Base-by-base conservation (phyloP, 2,329 filamentous ascomycete species). In the Penicillium brasilianum region DNA sequence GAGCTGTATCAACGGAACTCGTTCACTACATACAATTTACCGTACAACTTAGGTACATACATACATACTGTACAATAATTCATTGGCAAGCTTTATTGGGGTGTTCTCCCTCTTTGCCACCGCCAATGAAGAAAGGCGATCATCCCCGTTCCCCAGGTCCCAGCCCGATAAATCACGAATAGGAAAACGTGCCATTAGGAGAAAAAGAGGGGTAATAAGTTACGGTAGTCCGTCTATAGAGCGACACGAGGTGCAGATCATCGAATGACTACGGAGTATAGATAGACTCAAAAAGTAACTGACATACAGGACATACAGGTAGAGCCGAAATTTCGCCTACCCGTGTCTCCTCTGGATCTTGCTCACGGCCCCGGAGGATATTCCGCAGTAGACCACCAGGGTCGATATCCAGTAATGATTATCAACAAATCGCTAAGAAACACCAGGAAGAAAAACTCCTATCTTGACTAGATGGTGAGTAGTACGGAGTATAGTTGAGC, bases 341-440 rank as follows among this genome's bases (percentile, higher is more conserved):
- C 18, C 61, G 57, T 64, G 60, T 58, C 36, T 55, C 28, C n/a
- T 50, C 34, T 68, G 55, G 64, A 67, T 63, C 66, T 66, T 56
- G 55, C 62, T 60, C 68, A 68, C 60, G 66, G 61, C 56, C 22
- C 50, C 61, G 58, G 58, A 48, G 58, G 48, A 44, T 43, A 60
- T 66, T 62, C 64, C 62, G 58, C 63, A 52, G 65, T 64, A 61
- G 67, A 69, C 67, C 67, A 22, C 57, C 62, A 59, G 66, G 51
- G 58, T 62, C 64, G 66, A 69, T 69, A 59, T 57, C 62, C 54
- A 68, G 59, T 57, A 13, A 43, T 9, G 3, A 43, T 43, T 43
- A 43, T 11, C 11, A 22, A 43, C 20, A 18, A 43, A 5, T 25
- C 44, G 60, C 25, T 58, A 48, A 4, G n/a, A n/a, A 28, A 44